Base-by-base conservation (phyloP, 768 basidiomycete species). In the Tulasnella sp. region DNA sequence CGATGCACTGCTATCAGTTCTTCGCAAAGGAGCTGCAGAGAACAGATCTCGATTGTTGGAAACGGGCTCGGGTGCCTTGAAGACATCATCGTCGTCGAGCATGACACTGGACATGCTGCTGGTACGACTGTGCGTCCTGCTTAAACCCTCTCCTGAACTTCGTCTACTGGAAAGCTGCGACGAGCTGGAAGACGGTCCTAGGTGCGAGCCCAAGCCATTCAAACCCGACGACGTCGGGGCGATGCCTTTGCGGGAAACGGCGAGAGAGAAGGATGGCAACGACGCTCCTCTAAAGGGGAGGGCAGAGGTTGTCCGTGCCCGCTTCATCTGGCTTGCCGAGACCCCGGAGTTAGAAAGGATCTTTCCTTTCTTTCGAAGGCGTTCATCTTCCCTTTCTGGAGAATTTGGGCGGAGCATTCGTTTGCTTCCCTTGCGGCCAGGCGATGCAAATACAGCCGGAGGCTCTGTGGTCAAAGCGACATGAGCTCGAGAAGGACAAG, bases 341-440 rank as follows among this genome's bases (percentile, higher is more conserved):
- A 69, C 64, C 34, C 64, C 64, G 5, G 42, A 75, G 64, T 69
- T 69, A 14, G 64, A 69, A 22, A 74, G 28, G 40, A 80, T 80
- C 74, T 48, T 75, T 42, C 79, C 79, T 44, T 80, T 80, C 74
- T 80, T 80, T 74, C 72, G 31, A 14, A 80, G 46, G 28, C 79
- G 72, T 9, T 80, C 79, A 18, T 73, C 46, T 14, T 73, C 74
- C 28, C 31, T 41, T 75, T 80, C 77, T 37, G 77, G 79, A 48
- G 79, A 80, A 34, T 41, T 31, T 8, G 41, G 31, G 40, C 37
- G 31, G 72, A 74, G 72, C 40, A 78, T 34, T 24, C 79, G 72
- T 74, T 80, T 80, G 46, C 18, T n/a, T 9, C 79, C 79, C 22
- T 80, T 80, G 16, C 79, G 34, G 3, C 79, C 79, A 16, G 79